Evolutionary conservation across 495 filamentous ascomycete species (phyloP), one percentile per base, ranked within the genome.

Genomic region (Penicillium arizonense): DNA sequence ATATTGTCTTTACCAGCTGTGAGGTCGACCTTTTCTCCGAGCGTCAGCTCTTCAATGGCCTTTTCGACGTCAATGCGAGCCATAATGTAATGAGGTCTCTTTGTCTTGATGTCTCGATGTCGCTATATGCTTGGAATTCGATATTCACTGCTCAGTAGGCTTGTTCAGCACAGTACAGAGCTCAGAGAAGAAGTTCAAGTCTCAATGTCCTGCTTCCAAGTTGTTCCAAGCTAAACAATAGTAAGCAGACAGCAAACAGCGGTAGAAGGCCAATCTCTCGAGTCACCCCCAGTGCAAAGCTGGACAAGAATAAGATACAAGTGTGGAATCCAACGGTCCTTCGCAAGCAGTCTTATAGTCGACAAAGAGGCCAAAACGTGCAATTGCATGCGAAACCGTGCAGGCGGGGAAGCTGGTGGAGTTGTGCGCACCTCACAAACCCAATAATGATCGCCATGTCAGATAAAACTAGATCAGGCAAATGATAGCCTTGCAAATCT

Each of bases 11-110:
- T 64, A 82, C 82, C 82, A 18, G 81, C 76, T 43, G 84, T 74
- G 20, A 88, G 74, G 33, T 79, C 80, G 14, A 82, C 75, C 62
- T 88, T 87, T 64, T 88, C 84, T 9, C 74, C 74, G 40, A 81
- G 63, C 5, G 76, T 82, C 43, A 88, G 78, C 75, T 86, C 78
- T 53, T 79, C 73, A 38, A 88, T 74, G 11, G 81, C 69, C 52
- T 81, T 75, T 55, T 87, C 84, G 34, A 88, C 81, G 53, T 87
- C 73, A 40, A 87, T 74, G 44, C 77, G 77, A 46, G 76, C 73
- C 80, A 87, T 87, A 52, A 37, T 62, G 44, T 48, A 41, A 18
- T 20, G 41, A 2, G 14, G 23, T 40, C 28, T 24, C 32, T 13
- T 24, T 38, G 12, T 32, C 24, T 43, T 24, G 30, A 9, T 30